Evolutionary conservation across 2,329 filamentous ascomycete genomes (phyloP), one percentile per base, ranked within the genome.

Genomic region (Juglanconis sp.): DNA sequence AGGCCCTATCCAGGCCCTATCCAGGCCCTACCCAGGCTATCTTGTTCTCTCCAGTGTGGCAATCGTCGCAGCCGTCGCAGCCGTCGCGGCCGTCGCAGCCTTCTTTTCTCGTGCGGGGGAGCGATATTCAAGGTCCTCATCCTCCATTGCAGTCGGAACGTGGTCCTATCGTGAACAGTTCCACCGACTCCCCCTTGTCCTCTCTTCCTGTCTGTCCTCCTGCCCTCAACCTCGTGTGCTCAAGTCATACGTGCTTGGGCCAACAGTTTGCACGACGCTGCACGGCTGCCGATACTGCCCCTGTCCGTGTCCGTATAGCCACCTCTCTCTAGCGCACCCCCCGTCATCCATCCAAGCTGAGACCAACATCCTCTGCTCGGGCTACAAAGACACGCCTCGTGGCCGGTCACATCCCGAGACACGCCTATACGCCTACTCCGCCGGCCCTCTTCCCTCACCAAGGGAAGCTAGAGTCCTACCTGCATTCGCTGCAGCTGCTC

Each of bases 331-430:
- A 53, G 51, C 51, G 51, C 38, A 17, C 42, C 10, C 44, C 42
- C 36, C 31, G n/a, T 48, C 44, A 31, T 49, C 34, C 32, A 34
- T 31, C 47, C 30, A 36, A 24, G 35, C 35, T n/a, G 17, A 31
- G 52, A 52, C 31, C 49, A 13, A 32, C 17, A 13, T 32, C 24
- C 40, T 17, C 24, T 17, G 11, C 44, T 61, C 56, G 56, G 55
- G 55, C 58, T 58, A 61, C 61, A 58, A 55, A 40, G 42, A 58
- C 55, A 46, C 55, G 58, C 58, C 58, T 61, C 58, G 61, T 63
- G 58, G 61, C 61, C 61, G 61, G 58, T 38, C 34, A 17, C 35
- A 57, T 56, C 40, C 61, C 61, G 61, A 63, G 58, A 63, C 61
- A 60, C 34, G 10, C 51, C 56, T 53, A 48, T 31, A 31, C 46